Evolutionary conservation across 805 yeast species (phyloP), one percentile per base, ranked within the genome.

Genomic region (Starmera quercuum): DNA sequence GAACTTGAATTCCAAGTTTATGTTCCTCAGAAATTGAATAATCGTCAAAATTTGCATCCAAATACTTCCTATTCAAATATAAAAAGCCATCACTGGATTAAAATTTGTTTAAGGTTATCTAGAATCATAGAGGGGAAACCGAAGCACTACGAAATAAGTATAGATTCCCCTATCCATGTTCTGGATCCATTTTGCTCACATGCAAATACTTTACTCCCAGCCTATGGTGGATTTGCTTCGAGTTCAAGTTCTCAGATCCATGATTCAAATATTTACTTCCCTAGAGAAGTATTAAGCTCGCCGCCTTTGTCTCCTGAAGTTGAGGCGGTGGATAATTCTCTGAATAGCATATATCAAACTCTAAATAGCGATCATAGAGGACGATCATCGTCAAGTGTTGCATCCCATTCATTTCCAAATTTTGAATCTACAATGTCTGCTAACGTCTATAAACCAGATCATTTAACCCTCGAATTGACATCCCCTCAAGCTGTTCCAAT

Each of bases 41-140:
- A 71, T 17, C 70, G 71, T 30, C 69, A 66, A 34, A 66, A 63
- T 37, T 58, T 82, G 20, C 95, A 86, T 48, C 95, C 97, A 2
- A 95, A 92, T 56, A 84, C 96, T 0, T 75, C 84, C 3, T 80
- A 71, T 45, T 74, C 71, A 17, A 78, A 77, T 46, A 86, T 92
- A 41, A 88, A 86, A 59, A 71, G 92, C 6, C 90, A 84, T 49
- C 99, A 92, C 59, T 92, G 98, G 97, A 78, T 92, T 48, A 92
- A 92, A 59, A 71, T 92, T 12, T 82, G 95, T 42, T 60, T 92
- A 33, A 63, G 97, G 33, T 64, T 92, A 26, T 83, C 95, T 5
- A 74, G 71, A 44, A 51, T 67, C n/a, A 78, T 82, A 29, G 68
- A 71, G 30, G 70, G 64, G 10, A 84, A 84, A 51, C 66, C 95